phyloP scores from a whole-genome alignment of 306 rosid species.

The Acacia melanoxylon region DNA sequence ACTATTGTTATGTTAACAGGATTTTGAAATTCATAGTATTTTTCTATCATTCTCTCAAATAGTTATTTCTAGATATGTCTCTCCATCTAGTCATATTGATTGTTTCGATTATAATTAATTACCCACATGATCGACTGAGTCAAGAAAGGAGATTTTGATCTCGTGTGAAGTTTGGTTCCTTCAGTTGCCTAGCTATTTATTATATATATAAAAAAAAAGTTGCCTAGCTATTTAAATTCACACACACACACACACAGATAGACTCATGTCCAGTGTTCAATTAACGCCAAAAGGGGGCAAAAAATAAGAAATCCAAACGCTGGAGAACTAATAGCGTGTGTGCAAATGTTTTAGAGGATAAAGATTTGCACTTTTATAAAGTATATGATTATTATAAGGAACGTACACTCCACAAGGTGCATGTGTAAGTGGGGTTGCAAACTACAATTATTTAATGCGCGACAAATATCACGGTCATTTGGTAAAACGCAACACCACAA shows the following conservation, averaged over 20 bases:
- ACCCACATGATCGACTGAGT: slow-evolving; percentile 20
- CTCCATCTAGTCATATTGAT: slow-evolving; percentile 30
- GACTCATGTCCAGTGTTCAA: neutral
- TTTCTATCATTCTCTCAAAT: too few species aligned
- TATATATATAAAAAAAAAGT: too few species aligned
- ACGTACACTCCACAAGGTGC: neutral
- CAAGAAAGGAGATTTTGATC: neutral
- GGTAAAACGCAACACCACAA: slow-evolving; percentile 17
- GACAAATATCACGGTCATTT: neutral
- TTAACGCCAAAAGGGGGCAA: neutral
- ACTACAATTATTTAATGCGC: slow-evolving; percentile 16
- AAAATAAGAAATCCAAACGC: neutral
- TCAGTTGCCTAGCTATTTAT: neutral
- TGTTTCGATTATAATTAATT: slow-evolving; percentile 1
- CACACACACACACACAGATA: neutral
- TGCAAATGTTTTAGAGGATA: neutral
- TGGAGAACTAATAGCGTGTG: neutral
- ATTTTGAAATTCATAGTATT: too few species aligned
- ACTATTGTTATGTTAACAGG: too few species aligned
- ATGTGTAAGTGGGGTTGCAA: neutral
- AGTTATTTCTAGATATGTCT: neutral
- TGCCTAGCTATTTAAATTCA: neutral
- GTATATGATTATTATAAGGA: too few species aligned
- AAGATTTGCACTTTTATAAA: neutral
- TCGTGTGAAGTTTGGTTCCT: neutral